Base-by-base conservation (phyloP, 2,329 filamentous ascomycete species). In the Grosmannia clavigera region DNA sequence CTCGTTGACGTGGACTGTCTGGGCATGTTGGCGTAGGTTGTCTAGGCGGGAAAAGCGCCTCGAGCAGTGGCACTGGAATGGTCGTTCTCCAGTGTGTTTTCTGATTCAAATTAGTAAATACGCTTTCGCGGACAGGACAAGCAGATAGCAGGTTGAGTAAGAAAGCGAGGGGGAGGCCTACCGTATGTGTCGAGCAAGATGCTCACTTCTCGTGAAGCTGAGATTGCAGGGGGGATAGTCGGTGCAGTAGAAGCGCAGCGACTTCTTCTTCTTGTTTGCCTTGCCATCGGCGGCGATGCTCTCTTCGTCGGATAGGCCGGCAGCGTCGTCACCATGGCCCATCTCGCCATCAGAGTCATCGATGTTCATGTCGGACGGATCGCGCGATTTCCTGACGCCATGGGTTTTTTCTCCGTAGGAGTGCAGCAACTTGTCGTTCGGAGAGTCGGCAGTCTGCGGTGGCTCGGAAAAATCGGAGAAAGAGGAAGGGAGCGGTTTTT, bases 1-100 rank as follows among this genome's bases (percentile, higher is more conserved):
- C 71, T 97, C 94, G 71, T 97, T 96, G 61, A 95, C 88, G 71
- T 99, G 94, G 1, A 99, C 94, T 0, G 94, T 97, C 72, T 96
- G 92, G 53, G 94, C 94, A 78, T 99, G 94, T 70, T 99, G 94
- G 61, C 94, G 85, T 58, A 99, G 77, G 69, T 99, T 99, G 72
- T 99, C 92, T 54, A 97, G 81, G 56, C 92, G 84, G 11, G 94
- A 97, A 71, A 99, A 99, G 60, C 91, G 84, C 57, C 94, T 84
- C 2, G 87, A 90, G 73, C 94, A 99, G 72, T 97, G 94, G 66
- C 94, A 99, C 72, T 95, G 88, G 68, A 97, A 99, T 0, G 94
- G 94, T 33, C 94, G 85, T 76, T 99, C 94, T 58, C 94, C 94
- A 0, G 94, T 99, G 69, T 99, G 94, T 81, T 97, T 97, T 67